Evolutionary conservation across 306 rosid species (phyloP), one percentile per base, ranked within the genome.

Genomic region (Hippophae rhamnoides): DNA sequence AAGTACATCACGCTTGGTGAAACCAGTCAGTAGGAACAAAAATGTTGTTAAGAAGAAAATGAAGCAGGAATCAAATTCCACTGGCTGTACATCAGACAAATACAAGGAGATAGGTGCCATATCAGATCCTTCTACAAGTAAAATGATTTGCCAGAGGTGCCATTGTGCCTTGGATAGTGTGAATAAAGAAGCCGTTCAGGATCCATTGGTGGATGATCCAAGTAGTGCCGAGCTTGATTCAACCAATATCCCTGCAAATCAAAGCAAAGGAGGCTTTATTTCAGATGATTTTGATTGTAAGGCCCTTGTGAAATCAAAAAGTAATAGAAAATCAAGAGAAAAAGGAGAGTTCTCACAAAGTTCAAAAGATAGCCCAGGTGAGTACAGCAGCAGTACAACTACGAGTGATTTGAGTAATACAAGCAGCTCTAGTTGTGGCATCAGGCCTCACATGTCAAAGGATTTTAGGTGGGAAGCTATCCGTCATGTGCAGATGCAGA

Each of bases 401-500:
- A 87, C 87, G 77, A 92, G 98, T 66, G 98, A 85, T 45, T 96
- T 87, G 59, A 87, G 96, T 74, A 87, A 79, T 79, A 58, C 68
- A 41, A 89, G 85, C 64, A 86, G 98, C 48, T 82, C 89, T 55
- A 92, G 93, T 74, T 86, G 77, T 69, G 82, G 98, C 61, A 85
- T 82, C 64, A 87, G 95, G 76, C 98, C 98, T 73, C 98, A 92
- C 83, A 92, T 92, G 98, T 85, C 98, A 23, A 92, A 92, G 80
- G 98, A 92, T 72, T 83, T 82, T 45, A 71, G 98, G 68, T 92
- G 98, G 98, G 89, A 76, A 73, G 98, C 98, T 63, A 71, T 87
- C 56, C 83, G 81, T 43, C 86, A 72, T 54, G 88, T 78, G 57
- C 73, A 63, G 60, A 61, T 80, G 80, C 90, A 78, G 77, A 70